phyloP scores from a whole-genome alignment of 768 basidiomycete species.

The Mycena polygramma region DNA sequence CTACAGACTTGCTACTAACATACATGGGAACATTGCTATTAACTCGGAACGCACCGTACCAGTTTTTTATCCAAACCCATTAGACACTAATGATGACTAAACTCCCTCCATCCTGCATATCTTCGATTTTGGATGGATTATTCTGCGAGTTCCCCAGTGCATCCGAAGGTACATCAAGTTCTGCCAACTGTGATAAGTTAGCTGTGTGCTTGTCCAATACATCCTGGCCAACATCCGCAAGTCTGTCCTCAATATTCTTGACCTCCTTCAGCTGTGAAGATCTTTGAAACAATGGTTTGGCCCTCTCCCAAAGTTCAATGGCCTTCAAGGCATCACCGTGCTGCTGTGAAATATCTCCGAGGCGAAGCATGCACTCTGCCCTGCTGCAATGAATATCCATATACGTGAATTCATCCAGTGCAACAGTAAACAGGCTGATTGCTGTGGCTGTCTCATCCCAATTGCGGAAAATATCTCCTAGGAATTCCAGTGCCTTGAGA shows the following conservation, averaged over 20 bases:
- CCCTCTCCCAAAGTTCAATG: neutral
- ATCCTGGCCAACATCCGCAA: neutral
- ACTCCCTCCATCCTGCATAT: no score
- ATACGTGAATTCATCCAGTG: neutral
- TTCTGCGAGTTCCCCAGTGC: no score
- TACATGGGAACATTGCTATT: no score
- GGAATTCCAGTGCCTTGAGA: neutral
- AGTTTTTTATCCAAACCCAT: no score
- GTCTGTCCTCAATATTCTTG: neutral
- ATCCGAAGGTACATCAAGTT: no score
- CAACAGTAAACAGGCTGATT: neutral
- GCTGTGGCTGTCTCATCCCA: neutral
- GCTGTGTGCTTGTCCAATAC: neutral
- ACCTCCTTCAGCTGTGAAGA: neutral
- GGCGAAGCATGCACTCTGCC: neutral
- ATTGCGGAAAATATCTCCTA: neutral
- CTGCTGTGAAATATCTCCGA: neutral
- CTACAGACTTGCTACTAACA: no score
- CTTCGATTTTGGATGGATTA: no score
- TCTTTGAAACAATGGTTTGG: neutral
- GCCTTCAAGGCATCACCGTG: neutral
- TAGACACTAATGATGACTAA: no score
- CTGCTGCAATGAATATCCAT: conserved; percentile 2
- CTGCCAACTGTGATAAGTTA: neutral
- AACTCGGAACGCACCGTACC: no score